A percentile compares a stretch with the other conserved stretches of the same genome.
Conservation (phyloP, 257 asterid genomes). For the Knoxia roxburghii region DNA sequence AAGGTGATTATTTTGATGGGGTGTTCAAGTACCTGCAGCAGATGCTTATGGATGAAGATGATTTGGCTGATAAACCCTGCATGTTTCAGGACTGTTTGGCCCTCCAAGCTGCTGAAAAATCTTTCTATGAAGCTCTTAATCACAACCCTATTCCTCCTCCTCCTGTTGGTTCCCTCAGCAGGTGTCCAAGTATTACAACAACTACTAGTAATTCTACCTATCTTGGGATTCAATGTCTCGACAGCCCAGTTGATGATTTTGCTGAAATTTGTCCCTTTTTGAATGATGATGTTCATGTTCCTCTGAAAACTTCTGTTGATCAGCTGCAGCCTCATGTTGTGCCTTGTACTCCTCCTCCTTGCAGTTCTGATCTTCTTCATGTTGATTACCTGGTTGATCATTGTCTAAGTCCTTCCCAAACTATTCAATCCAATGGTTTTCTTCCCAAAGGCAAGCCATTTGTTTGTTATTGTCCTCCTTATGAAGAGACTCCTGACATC, state of each 20-base stretch:
- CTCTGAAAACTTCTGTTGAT: background rate
- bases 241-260: conserved; percentile 2
- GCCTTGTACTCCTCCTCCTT: background rate
- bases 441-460: background rate
- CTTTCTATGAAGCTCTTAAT: conserved; percentile 43
- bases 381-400: background rate
- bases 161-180: background rate
- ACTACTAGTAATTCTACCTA: background rate
- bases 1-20: conserved; percentile 50
- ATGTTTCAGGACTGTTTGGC: conserved; percentile 58
- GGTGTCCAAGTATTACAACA: conserved; percentile 1
- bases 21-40: conserved; percentile 47
- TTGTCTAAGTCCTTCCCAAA: background rate
- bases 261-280: conserved; percentile 1
- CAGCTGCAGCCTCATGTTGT: background rate
- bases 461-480: background rate
- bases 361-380: background rate
- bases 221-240: background rate
- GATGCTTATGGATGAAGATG: conserved; percentile 76
- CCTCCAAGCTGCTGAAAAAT: conserved; percentile 67
- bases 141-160: conserved; percentile 11
- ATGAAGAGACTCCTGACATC: background rate
- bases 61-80: conserved; percentile 40
- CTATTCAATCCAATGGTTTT: background rate
- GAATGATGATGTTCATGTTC: background rate